Evolutionary conservation across 805 yeast genomes (phyloP), one percentile per base, ranked within the genome.

Genomic region (Saturnispora halmiae): DNA sequence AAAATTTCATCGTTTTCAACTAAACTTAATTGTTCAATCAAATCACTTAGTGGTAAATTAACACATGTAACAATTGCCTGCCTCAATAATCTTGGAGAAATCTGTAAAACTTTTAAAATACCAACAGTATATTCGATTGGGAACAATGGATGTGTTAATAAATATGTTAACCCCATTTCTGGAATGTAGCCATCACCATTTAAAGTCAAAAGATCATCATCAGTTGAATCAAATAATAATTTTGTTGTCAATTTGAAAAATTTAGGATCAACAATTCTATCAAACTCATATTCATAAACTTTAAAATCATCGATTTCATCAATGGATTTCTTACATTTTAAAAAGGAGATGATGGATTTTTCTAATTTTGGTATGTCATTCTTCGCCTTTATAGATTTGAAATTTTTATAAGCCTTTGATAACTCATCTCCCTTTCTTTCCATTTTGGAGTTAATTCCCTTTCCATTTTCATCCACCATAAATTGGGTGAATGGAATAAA

Each of bases 71-170:
- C 82, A 37, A 86, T 73, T 1, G 94, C 90, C 58, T 83, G 95
- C 60, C 86, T 76, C 58, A 81, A 69, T 43, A 87, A 67, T 45
- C 82, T 72, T 28, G 85, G 79, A 9, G 70, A 60, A 34, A 69
- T 67, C 22, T 48, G 46, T 21, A 85, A 63, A 30, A 61, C 64
- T 13, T 65, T 54, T 33, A 90, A 60, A 34, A 88, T 57, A 2
- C 77, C 77, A 4, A 63, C 59, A 8, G 84, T 66, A 45, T 68
- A 72, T 15, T 67, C 62, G 13, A 65, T 59, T 8, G 96, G 96
- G 60, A 81, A 87, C 15, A 85, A 63, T 14, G 96, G 96, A 63
- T 90, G 95, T 2, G 95, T 82, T 46, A 90, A 66, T 26, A 88
- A 66, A 54, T 84, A 88, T 1, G 81, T 72, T 36, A 85, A 59